Percentiles rank a stretch among this genome's conserved stretches.
Conservation (phyloP, 2,329 filamentous ascomycete species). For the Botrytis cinerea region DNA sequence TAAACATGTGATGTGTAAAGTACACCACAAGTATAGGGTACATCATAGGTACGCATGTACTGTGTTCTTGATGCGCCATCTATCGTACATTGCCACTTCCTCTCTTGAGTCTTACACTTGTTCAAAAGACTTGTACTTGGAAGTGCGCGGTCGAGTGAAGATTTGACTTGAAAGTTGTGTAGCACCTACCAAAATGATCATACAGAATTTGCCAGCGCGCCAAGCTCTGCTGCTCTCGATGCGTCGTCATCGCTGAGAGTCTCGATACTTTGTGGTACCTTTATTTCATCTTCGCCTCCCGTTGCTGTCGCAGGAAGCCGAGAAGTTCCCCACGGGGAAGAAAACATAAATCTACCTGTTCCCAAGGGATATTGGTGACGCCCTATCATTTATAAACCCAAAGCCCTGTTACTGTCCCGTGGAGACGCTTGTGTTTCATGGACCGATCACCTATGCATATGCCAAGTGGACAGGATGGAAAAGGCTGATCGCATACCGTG, state of each 20-base stretch:
- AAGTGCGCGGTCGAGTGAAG: not conserved
- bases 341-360: not conserved
- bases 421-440: conserved; percentile 11
- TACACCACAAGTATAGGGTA: not conserved
- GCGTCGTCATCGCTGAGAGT: not conserved
- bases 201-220: not conserved
- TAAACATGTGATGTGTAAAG: not conserved
- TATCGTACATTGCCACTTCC: not conserved
- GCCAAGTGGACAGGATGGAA: conserved; percentile 15
- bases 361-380: conserved; percentile 9
- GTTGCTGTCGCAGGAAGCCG: conserved; percentile 2
- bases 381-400: not conserved
- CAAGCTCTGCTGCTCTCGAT: not conserved
- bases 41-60: not conserved
- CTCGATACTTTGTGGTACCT: not conserved
- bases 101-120: not conserved
- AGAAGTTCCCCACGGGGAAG: conserved; percentile 2
- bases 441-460: conserved; percentile 16
- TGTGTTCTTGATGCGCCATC: not conserved
- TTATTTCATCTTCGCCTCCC: not conserved
- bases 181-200: not conserved
- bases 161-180: not conserved
- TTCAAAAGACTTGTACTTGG: not conserved
- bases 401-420: not conserved
- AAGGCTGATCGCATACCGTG: conserved; percentile 16